Evolutionary conservation across 352 stramenopile genomes (phyloP).

Genomic region (Discostella stelligera): DNA sequence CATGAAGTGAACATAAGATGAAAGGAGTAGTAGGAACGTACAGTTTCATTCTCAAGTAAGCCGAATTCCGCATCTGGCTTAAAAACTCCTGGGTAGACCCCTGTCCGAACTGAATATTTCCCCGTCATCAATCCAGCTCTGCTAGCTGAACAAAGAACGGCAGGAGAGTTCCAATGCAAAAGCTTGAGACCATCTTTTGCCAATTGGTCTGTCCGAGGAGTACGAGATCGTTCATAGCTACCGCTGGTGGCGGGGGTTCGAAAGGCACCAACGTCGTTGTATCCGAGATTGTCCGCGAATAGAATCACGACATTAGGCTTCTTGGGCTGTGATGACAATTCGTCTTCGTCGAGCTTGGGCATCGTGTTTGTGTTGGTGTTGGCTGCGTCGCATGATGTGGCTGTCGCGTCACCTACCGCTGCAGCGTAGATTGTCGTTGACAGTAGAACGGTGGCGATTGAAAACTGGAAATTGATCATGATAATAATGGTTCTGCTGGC

Average conservation of each 20-base stretch:
- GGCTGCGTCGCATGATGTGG: neutral
- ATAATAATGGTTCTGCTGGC: neutral
- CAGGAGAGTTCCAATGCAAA: constrained; percentile 65
- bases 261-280: constrained; percentile 59
- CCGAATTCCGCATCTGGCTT: constrained; percentile 52
- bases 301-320: constrained; percentile 63
- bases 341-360: neutral
- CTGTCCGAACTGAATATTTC: constrained; percentile 60
- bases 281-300: constrained; percentile 69
- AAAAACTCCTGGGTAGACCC: constrained; percentile 68
- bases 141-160: constrained; percentile 61
- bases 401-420: neutral
- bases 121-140: constrained; percentile 63
- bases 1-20: neutral
- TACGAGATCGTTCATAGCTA: constrained; percentile 1
- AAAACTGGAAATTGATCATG: no score
- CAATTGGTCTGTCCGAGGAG: constrained; percentile 17
- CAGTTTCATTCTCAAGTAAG: constrained; percentile 54
- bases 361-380: neutral
- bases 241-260: neutral
- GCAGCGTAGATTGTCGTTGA: neutral
- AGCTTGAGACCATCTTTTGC: constrained; percentile 21
- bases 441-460: neutral
- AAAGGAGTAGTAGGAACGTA: neutral
- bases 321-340: neutral